Percentiles rank a stretch among this genome's conserved stretches.
phyloP scores from a whole-genome alignment of 202 grass and related monocot species.

The Panicum hallii region DNA sequence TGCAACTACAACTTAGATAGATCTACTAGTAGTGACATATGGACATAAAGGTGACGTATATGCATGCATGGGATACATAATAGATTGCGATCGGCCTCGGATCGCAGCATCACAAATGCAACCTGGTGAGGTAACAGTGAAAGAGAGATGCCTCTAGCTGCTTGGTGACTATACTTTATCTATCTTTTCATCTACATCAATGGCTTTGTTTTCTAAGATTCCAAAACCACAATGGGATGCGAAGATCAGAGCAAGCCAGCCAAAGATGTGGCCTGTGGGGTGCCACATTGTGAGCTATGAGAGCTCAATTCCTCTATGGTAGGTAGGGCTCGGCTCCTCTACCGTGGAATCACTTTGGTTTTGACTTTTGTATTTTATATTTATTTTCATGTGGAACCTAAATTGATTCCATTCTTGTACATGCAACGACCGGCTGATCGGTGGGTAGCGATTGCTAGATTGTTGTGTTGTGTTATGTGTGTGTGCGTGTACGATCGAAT shows the following conservation, averaged over 20 bases:
- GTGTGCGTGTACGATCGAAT: constrained; percentile 33
- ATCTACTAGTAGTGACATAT: constrained; percentile 8
- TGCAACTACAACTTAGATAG: not conserved
- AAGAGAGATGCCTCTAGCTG: constrained; percentile 27
- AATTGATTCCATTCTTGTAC: constrained; percentile 15
- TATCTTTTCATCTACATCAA: constrained; percentile 32
- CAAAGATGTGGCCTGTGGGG: constrained; percentile 35
- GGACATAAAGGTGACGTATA: constrained; percentile 22
- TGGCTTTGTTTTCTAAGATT: constrained; percentile 36
- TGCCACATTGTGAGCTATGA: constrained; percentile 41
- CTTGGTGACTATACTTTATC: constrained; percentile 24
- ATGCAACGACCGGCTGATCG: constrained; percentile 8
- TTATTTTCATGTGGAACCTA: not conserved
- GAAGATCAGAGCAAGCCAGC: constrained; percentile 34
- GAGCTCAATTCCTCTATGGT: constrained; percentile 23
- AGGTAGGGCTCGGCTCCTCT: constrained; percentile 31
- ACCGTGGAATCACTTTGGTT: constrained; percentile 27
- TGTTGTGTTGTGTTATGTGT: constrained; percentile 1
- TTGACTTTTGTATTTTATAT: constrained; percentile 16
- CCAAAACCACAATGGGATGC: constrained; percentile 28
- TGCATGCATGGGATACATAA: not conserved
- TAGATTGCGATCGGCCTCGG: constrained; percentile 40
- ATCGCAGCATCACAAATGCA: constrained; percentile 48
- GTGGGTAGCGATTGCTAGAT: not conserved
- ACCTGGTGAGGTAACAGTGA: constrained; percentile 32